Percentiles rank a stretch among this genome's conserved stretches.
phyloP scores from a whole-genome alignment of 306 rosid species.

The Psophocarpus tetragonolobus region DNA sequence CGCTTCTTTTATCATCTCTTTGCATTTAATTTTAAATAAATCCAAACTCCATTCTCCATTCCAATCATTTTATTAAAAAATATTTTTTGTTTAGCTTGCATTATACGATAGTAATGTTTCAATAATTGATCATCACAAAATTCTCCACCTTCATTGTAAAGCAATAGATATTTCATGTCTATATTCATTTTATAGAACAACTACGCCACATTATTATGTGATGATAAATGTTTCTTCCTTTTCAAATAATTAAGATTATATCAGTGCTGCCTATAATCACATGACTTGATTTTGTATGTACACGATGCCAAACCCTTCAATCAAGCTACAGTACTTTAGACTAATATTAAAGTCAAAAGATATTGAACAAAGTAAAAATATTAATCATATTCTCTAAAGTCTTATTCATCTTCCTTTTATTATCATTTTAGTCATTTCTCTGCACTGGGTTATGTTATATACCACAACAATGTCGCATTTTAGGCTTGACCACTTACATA shows the following conservation, averaged over 20 bases:
- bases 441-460: background rate
- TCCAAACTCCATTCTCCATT: conserved; percentile 1
- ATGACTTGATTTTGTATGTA: background rate
- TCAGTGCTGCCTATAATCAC: background rate
- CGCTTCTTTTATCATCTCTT: background rate
- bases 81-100: background rate
- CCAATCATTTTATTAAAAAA: background rate
- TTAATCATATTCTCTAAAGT: no score
- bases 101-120: background rate
- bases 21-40: no score
- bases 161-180: background rate
- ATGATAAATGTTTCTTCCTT: conserved; percentile 5
- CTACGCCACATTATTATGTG: background rate
- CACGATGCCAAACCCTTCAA: background rate
- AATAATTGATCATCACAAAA: background rate
- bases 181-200: background rate
- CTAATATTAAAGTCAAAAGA: background rate
- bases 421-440: background rate
- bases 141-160: background rate
- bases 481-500: background rate
- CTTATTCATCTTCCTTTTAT: no score
- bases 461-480: background rate
- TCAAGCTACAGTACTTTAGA: background rate
- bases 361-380: background rate
- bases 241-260: background rate